Base-by-base conservation (phyloP, 306 rosid genomes). In the Lathyrus tuberosus region DNA sequence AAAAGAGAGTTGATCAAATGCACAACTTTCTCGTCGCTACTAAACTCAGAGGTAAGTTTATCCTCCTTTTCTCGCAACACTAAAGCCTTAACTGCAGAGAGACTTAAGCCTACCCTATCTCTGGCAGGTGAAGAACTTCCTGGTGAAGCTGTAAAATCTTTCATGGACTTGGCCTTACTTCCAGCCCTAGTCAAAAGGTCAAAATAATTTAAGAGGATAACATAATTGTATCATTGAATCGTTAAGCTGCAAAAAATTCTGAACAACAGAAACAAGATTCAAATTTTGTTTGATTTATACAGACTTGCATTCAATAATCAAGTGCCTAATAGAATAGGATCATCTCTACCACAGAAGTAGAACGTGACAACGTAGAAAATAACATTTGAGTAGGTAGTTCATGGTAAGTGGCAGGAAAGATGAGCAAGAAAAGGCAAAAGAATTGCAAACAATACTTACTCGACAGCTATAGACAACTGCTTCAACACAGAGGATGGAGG, bases 21-120 rank as follows among this genome's bases (percentile, higher is more conserved):
- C 42, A 83, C 71, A 76, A 95, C 85, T 76, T 79, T 89, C 82
- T 86, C 95, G 59, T 95, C 71, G 24, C 62, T 67, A 75, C 76
- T 48, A 78, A 86, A 91, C 77, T 79, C 92, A 42, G 82, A 73
- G 68, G 86, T 70, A 77, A 80, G 81, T 42, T 77, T 89, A 49
- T 91, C 92, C 67, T 89, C 96, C 85, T 87, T 95, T 71, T 91
- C 99, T 66, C 91, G 88, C 70, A 95, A 74, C 83, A 95, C 83
- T 76, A 94, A 74, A 22, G 96, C 92, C 82, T 88, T 95, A 78
- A 95, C 84, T 10, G 88, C 86, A 44, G 88, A 86, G 64, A 95
- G 88, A 83, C 84, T 89, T 65, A 91, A 84, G 65, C 88, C 89
- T 5, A 86, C 74, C 72, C 89, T 94, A 79, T 90, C 98, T 80